Percentiles rank a stretch among this genome's conserved stretches.
Evolutionary conservation across 352 stramenopile species (phyloP).

Genomic region (Phytophthora pisi): DNA sequence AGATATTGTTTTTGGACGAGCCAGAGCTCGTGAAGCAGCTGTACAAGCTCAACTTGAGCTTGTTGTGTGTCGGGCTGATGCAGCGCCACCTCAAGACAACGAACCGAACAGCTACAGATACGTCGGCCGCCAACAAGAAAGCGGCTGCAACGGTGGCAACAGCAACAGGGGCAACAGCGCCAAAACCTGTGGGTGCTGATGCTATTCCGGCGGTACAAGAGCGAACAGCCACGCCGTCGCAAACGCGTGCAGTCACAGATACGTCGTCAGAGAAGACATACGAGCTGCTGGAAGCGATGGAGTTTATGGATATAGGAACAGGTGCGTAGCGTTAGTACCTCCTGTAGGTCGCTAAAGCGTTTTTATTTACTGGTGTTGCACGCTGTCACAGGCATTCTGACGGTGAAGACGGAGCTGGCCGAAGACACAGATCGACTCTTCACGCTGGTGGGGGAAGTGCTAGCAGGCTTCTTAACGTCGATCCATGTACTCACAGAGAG

Average conservation of each 20-base stretch:
- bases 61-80: slow-evolving; percentile 86
- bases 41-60: slow-evolving; percentile 87
- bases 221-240: slow-evolving; percentile 8
- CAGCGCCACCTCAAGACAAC: slow-evolving; percentile 78
- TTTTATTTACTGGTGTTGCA: slow-evolving; percentile 6
- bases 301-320: slow-evolving; percentile 89
- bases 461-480: slow-evolving; percentile 65
- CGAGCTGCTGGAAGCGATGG: slow-evolving; percentile 87
- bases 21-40: slow-evolving; percentile 85
- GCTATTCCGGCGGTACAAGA: slow-evolving; percentile 3
- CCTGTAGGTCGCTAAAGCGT: not conserved
- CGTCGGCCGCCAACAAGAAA: slow-evolving; percentile 16
- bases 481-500: slow-evolving; percentile 66
- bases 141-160: not conserved
- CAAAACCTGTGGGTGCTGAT: slow-evolving; percentile 1
- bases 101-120: slow-evolving; percentile 16
- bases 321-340: slow-evolving; percentile 26
- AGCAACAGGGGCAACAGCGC: not conserved
- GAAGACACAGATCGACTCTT: slow-evolving; percentile 72
- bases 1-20: slow-evolving; percentile 82
- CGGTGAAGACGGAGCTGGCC: slow-evolving; percentile 85
- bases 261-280: slow-evolving; percentile 68
- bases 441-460: slow-evolving; percentile 63
- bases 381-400: slow-evolving; percentile 64
- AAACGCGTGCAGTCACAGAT: slow-evolving; percentile 23